Conservation (phyloP, 305 asterid species). For the Lippia alba region DNA sequence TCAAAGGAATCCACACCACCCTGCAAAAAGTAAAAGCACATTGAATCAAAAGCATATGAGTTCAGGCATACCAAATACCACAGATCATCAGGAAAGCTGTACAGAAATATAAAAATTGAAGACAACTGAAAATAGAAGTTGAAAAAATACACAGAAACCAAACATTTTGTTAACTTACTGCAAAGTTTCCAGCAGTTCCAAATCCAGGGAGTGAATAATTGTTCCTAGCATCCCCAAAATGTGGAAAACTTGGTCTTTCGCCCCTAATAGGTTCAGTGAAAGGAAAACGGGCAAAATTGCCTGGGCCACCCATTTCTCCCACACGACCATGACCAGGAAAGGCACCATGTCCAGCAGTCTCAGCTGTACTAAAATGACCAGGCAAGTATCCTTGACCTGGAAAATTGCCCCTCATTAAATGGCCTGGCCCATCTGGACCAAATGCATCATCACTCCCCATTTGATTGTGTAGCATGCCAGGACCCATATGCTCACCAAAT, state of each 20-base stretch:
- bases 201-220: slow-evolving; percentile 61
- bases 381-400: slow-evolving; percentile 57
- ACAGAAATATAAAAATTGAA: background rate
- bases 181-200: slow-evolving; percentile 50
- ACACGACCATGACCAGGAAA: slow-evolving; percentile 55
- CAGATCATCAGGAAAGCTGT: background rate
- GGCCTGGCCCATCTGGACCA: slow-evolving; percentile 62
- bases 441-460: slow-evolving; percentile 48
- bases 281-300: slow-evolving; percentile 52
- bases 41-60: slow-evolving; percentile 9
- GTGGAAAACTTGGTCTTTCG: slow-evolving; percentile 53
- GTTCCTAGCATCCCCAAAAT: slow-evolving; percentile 70
- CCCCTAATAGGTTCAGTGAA: slow-evolving; percentile 55
- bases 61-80: slow-evolving; percentile 17
- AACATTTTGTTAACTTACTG: slow-evolving; percentile 48
- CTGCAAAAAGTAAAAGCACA: slow-evolving; percentile 44
- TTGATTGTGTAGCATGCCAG: slow-evolving; percentile 53
- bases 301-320: slow-evolving; percentile 53
- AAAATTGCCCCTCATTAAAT: slow-evolving; percentile 51
- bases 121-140: background rate
- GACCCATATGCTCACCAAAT: slow-evolving; percentile 59
- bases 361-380: slow-evolving; percentile 51
- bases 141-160: slow-evolving; percentile 1
- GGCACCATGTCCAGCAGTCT: slow-evolving; percentile 57
- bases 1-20: slow-evolving; percentile 64